Percentiles rank a stretch among this genome's conserved stretches.
These are phyloP conservation scores for Podaxis sp. DNA, from an alignment of 768 basidiomycete genomes.

Conservation along the genomic window DNA sequence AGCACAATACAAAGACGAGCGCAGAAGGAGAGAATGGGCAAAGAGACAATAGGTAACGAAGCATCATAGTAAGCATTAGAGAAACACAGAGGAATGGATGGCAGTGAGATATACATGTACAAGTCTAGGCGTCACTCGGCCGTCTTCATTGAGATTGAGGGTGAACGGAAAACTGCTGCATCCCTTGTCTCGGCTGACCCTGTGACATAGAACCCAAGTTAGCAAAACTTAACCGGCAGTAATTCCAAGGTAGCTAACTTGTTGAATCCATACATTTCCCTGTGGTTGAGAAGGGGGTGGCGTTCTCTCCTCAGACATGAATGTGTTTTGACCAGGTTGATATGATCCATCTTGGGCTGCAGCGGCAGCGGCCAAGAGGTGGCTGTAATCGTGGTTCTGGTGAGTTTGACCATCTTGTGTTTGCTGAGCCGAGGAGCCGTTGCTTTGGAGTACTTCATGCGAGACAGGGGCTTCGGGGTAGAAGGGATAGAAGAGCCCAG, in stretches of 20 bases:
- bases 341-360: slow-evolving; percentile 55
- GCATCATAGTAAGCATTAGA: not conserved
- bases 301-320: slow-evolving; percentile 67
- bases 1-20: slow-evolving; percentile 1
- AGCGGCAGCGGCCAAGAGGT: slow-evolving; percentile 58
- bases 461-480: slow-evolving; percentile 49
- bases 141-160: slow-evolving; percentile 6
- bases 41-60: not conserved
- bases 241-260: not conserved
- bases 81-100: not conserved
- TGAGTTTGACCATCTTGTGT: slow-evolving; percentile 16
- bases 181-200: slow-evolving; percentile 20
- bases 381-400: slow-evolving; percentile 42
- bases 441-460: slow-evolving; percentile 11
- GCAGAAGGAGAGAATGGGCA: not conserved
- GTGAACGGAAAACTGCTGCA: slow-evolving; percentile 31
- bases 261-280: slow-evolving; percentile 17
- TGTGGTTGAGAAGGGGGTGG: slow-evolving; percentile 27
- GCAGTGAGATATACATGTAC: not conserved
- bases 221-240: not conserved
- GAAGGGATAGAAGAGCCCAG: slow-evolving; percentile 76
- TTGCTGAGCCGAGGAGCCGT: slow-evolving; percentile 13
- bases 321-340: slow-evolving; percentile 57
- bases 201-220: not conserved
- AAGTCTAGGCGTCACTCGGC: not conserved